phyloP scores from a whole-genome alignment of 257 asterid species.

The Gardenia jasminoides region DNA sequence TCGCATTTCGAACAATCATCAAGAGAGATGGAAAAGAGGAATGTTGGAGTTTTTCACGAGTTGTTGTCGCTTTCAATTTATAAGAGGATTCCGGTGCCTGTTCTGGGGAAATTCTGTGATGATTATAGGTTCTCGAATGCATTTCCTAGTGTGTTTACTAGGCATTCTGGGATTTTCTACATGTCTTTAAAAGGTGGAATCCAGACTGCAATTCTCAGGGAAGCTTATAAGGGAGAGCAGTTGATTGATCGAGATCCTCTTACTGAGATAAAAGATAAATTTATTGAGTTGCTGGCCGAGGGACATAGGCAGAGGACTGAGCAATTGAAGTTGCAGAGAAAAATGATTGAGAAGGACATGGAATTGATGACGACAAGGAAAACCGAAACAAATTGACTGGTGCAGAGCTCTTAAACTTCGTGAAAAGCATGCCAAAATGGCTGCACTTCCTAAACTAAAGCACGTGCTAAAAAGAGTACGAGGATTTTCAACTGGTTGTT shows the following conservation, averaged over 20 bases:
- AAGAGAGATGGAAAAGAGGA: constrained; percentile 86
- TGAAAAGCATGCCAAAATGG: not conserved
- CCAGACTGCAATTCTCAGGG: constrained; percentile 85
- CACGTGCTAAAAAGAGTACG: too few relatives aligned
- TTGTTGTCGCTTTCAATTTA: constrained; percentile 67
- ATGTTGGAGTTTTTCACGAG: constrained; percentile 85
- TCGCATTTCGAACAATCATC: constrained; percentile 62
- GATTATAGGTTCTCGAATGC: constrained; percentile 80
- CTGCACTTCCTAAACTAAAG: not conserved
- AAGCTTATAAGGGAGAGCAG: constrained; percentile 68
- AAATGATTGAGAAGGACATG: constrained; percentile 44
- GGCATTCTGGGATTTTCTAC: constrained; percentile 90
- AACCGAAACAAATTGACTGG: constrained; percentile 1
- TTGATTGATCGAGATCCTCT: constrained; percentile 43
- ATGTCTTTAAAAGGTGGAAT: constrained; percentile 85
- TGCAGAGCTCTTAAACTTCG: constrained; percentile 3
- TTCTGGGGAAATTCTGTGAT: constrained; percentile 70
- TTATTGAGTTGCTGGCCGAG: constrained; percentile 66
- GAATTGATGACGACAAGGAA: constrained; percentile 33
- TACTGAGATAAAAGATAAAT: constrained; percentile 55
- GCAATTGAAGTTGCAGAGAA: constrained; percentile 41
- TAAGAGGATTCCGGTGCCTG: constrained; percentile 67
- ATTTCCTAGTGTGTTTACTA: constrained; percentile 67
- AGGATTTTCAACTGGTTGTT: not conserved
- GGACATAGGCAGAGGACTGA: constrained; percentile 55